phyloP scores from a whole-genome alignment of 331 rosid species.

The Telfairia occidentalis region DNA sequence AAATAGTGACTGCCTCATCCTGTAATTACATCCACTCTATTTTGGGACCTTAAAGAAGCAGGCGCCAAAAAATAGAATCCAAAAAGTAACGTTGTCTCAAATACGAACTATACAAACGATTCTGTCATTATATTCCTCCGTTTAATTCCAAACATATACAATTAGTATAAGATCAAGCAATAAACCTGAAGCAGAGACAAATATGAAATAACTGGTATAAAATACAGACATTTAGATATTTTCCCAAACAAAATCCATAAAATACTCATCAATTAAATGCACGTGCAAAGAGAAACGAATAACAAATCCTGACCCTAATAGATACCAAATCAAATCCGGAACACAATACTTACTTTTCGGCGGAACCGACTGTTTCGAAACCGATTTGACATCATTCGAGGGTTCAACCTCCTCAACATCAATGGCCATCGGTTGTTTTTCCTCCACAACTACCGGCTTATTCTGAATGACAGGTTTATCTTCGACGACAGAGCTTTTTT shows the following conservation, averaged over 20 bases:
- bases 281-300: neutral
- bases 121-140: neutral
- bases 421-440: constrained; percentile 9
- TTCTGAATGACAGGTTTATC: constrained; percentile 14
- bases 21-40: neutral
- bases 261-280: neutral
- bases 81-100: neutral
- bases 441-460: constrained; percentile 8
- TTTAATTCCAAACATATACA: neutral
- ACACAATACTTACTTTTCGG: constrained; percentile 46
- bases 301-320: neutral
- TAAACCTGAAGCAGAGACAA: no score
- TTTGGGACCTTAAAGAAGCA: neutral
- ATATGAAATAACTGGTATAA: neutral
- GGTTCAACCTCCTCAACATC: constrained; percentile 1
- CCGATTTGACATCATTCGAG: constrained; percentile 8
- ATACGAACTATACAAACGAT: neutral
- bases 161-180: neutral
- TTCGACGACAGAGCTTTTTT: constrained; percentile 23
- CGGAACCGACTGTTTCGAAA: constrained; percentile 17
- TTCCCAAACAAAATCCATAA: neutral
- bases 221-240: neutral
- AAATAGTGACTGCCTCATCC: neutral
- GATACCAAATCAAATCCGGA: neutral
- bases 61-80: neutral